Conservation (phyloP, 805 yeast species). For the Saccharomycopsis sp. region DNA sequence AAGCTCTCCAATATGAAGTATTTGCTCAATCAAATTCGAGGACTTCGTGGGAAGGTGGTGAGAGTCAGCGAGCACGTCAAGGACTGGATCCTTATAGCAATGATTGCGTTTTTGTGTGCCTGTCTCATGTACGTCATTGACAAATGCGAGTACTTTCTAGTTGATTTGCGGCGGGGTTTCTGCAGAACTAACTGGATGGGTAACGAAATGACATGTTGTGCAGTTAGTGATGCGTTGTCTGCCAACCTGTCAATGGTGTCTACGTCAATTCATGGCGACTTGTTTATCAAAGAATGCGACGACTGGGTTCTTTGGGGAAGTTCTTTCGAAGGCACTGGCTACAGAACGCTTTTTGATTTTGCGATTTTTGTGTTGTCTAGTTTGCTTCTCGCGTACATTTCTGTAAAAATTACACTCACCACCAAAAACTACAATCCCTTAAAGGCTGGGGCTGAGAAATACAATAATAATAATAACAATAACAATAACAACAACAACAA, state of each 20-base stretch:
- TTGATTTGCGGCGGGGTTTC: constrained; percentile 47
- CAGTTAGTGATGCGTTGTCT: constrained; percentile 6
- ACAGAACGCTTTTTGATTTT: constrained; percentile 28
- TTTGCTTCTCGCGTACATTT: constrained; percentile 35
- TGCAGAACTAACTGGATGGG: constrained; percentile 40
- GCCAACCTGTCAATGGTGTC: constrained; percentile 4
- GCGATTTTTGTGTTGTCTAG: constrained; percentile 34
- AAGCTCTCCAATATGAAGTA: constrained; percentile 37
- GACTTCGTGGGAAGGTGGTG: constrained; percentile 27
- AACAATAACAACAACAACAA: neutral
- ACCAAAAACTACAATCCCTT: constrained; percentile 36
- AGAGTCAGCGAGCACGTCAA: constrained; percentile 34
- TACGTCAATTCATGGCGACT: constrained; percentile 8
- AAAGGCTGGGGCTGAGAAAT: neutral
- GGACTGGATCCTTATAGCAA: constrained; percentile 43
- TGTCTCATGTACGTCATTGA: constrained; percentile 45
- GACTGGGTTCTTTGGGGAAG: constrained; percentile 41
- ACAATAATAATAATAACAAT: neutral
- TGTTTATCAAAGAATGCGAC: constrained; percentile 26
- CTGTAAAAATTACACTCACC: constrained; percentile 40
- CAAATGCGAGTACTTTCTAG: constrained; percentile 38
- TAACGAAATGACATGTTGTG: constrained; percentile 40
- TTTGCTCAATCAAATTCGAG: constrained; percentile 31
- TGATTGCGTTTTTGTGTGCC: constrained; percentile 41
- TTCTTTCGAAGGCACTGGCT: constrained; percentile 20